Conservation (phyloP, 2,329 filamentous ascomycete genomes). For the Ophiocordyceps robertsii region DNA sequence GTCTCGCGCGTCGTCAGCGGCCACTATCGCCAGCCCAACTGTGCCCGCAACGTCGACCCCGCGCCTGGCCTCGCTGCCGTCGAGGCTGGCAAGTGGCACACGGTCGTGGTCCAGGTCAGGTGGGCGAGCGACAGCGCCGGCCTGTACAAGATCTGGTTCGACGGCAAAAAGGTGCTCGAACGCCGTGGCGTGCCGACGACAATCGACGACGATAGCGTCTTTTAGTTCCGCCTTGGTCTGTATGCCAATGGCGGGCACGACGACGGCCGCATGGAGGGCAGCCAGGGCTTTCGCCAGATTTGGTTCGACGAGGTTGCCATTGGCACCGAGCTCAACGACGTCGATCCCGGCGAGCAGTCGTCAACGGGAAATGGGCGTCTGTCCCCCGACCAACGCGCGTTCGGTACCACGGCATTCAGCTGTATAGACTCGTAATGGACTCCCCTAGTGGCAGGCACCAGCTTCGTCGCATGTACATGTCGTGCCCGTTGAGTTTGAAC, state of each 20-base stretch:
- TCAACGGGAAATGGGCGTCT: not conserved
- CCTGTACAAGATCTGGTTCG: slow-evolving; percentile 31
- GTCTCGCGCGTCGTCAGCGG: slow-evolving; percentile 21
- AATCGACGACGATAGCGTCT: slow-evolving; percentile 23
- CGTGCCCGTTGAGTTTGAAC: too few species aligned
- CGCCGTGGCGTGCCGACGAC: slow-evolving; percentile 26
- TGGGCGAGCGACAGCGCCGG: slow-evolving; percentile 31
- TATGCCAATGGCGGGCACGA: slow-evolving; percentile 22
- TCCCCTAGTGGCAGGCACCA: too few species aligned
- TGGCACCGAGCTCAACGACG: slow-evolving; percentile 20
- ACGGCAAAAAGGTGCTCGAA: slow-evolving; percentile 30
- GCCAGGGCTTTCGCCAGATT: slow-evolving; percentile 28
- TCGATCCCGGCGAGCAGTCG: slow-evolving; percentile 7
- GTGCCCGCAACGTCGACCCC: slow-evolving; percentile 8
- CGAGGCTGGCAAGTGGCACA: slow-evolving; percentile 30
- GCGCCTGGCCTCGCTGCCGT: slow-evolving; percentile 21
- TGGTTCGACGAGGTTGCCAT: slow-evolving; percentile 36
- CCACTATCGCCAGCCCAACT: slow-evolving; percentile 12
- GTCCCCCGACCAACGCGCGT: not conserved
- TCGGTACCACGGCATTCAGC: not conserved
- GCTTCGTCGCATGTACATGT: too few species aligned
- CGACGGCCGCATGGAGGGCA: slow-evolving; percentile 22
- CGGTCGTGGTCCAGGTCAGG: slow-evolving; percentile 27
- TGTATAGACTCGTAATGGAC: not conserved
- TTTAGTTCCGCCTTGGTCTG: slow-evolving; percentile 32